Base-by-base conservation (phyloP, 148 eudicot species). In the Rhododendron henanense region DNA sequence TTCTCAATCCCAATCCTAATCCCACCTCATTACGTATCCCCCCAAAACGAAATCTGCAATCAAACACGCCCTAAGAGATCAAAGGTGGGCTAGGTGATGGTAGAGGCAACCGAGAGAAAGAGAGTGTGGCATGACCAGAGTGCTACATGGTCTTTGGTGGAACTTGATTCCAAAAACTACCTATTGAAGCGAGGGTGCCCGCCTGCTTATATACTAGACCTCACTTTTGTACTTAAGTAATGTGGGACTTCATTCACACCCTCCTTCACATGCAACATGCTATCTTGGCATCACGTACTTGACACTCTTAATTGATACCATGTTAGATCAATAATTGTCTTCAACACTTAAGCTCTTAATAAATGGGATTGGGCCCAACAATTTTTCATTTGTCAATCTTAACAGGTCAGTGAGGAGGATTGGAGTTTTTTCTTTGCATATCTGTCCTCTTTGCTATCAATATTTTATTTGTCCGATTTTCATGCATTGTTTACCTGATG, bases 301-400 rank as follows among this genome's bases (percentile, higher is more conserved):
- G 69, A 63, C 23, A 63, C 23, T 63, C 13, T 63, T 63, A 33
- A 10, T 14, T 25, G 33, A 10, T 67, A 25, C 35, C 74, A 67
- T 67, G 74, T 25, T 10, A 25, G 74, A 67, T 67, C 14, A 67
- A 67, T 67, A 25, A 25, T 67, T 67, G 15, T 67, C 33, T 67
- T 33, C 74, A 67, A 67, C 74, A 67, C 33, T 67, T 9, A 25
- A n/a, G 74, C 74, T 67, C 33, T 67, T 67, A 25, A 35, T 25
- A 67, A 65, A 67, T 67, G 85, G 94, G 91, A 65, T 25, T 67
- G 85, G 94, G 91, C 89, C 81, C 88, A 86, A 90, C 87, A 86
- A 71, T 13, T 25, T 71, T 71, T 13, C 35, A 71, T 71, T 31
- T 71, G 18, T 28, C 75, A 28, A 69, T 69, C 76, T 71, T 71